Base-by-base conservation (phyloP, 2,329 filamentous ascomycete genomes). In the Epichloe coenophiala region DNA sequence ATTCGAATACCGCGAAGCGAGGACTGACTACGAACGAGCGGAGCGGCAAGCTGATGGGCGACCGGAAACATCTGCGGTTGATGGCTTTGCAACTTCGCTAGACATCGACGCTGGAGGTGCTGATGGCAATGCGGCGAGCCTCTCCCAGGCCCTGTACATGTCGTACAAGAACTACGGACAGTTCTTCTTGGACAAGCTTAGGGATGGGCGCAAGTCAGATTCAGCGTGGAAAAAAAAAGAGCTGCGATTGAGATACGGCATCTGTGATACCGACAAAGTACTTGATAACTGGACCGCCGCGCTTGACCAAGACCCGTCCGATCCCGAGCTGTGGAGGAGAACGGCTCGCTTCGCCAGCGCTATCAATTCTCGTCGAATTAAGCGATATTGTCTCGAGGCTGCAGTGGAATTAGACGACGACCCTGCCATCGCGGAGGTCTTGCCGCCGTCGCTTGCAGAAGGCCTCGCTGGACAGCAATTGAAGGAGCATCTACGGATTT, bases 141-240 rank as follows among this genome's bases (percentile, higher is more conserved):
- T 97, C 9, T 84, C 88, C 0, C 90, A 96, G 61, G 89, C 94
- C 11, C 75, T 97, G 19, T 96, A 95, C 61, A 77, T 98, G 7
- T 86, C 91, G 1, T 88, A 94, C 72, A 98, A 97, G 67, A 98
- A 97, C 59, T 83, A 91, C 68, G 93, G 89, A 41, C 88, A 97
- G 61, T 96, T 95, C 62, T 73, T 84, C 52, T 73, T 98, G n/a
- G 91, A 98, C 50, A 67, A 63, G 48, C 57, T 67, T 3, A 68
- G 65, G 50, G 67, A 70, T 19, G 51, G 56, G 36, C 51, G 47
- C 5, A 51, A 50, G n/a, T 63, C 72, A 70, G 52, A 78, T 84
- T 57, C 81, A 74, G 58, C 70, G 78, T 65, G 74, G 63, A 2
- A 2, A 2, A 59, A 58, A 31, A 49, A 54, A 1, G 59, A 60